Percentiles rank a stretch among this genome's conserved stretches.
Evolutionary conservation across 345 rosid species (phyloP).

Genomic region (Euphorbia tirucalli): DNA sequence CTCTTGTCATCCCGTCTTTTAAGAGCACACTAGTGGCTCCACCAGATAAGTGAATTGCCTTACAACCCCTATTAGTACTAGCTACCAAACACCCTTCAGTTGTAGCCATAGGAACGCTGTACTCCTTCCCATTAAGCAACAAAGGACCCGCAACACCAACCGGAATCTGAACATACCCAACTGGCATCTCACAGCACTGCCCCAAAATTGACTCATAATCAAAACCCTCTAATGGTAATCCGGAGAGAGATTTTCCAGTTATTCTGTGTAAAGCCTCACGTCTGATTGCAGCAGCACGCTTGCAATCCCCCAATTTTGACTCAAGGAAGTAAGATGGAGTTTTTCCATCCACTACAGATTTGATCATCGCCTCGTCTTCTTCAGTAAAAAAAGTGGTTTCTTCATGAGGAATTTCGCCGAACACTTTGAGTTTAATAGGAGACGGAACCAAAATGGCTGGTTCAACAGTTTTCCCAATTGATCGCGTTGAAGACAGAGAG

Average conservation of each 20-base stretch:
- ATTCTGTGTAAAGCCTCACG: slow-evolving; percentile 40
- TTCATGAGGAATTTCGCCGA: slow-evolving; percentile 3
- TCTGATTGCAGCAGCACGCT: slow-evolving; percentile 36
- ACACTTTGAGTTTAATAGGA: slow-evolving; percentile 7
- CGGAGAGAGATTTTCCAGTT: slow-evolving; percentile 32
- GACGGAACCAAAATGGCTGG: not conserved
- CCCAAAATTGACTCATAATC: slow-evolving; percentile 40
- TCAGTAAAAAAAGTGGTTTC: not conserved
- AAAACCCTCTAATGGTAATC: slow-evolving; percentile 39
- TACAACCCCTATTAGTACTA: slow-evolving; percentile 47
- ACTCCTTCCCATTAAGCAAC: slow-evolving; percentile 35
- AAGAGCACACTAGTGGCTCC: slow-evolving; percentile 40
- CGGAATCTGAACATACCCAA: slow-evolving; percentile 48
- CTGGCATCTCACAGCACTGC: slow-evolving; percentile 52
- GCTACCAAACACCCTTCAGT: slow-evolving; percentile 51
- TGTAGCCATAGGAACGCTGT: slow-evolving; percentile 48
- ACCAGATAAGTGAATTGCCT: slow-evolving; percentile 42
- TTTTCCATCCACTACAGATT: slow-evolving; percentile 34
- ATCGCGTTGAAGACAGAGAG: not conserved
- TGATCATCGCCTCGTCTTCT: slow-evolving; percentile 37
- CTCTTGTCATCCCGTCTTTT: slow-evolving; percentile 45
- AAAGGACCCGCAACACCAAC: slow-evolving; percentile 48
- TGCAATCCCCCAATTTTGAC: slow-evolving; percentile 42
- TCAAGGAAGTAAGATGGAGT: slow-evolving; percentile 42
- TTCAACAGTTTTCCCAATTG: no score